Conservation (phyloP, 2,329 filamentous ascomycete genomes). For the Aspergillus nomiae region DNA sequence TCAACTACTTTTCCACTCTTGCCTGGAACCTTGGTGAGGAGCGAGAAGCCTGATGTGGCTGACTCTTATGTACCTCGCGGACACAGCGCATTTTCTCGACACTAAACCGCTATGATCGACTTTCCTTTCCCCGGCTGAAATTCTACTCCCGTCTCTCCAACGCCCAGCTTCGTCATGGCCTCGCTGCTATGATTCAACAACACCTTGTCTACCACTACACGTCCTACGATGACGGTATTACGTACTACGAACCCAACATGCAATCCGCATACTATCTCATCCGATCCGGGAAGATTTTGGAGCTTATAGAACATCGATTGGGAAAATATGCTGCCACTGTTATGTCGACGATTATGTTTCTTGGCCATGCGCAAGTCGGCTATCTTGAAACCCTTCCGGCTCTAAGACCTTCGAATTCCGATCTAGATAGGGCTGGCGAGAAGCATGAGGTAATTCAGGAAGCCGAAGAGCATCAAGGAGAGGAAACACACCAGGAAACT, state of each 20-base stretch:
- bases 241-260: conserved; percentile 83
- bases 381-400: conserved; percentile 46
- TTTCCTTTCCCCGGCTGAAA: conserved; percentile 68
- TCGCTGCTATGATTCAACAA: conserved; percentile 85
- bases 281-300: conserved; percentile 77
- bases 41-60: not conserved
- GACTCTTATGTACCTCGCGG: conserved; percentile 5
- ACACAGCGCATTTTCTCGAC: conserved; percentile 78
- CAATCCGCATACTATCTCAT: conserved; percentile 78
- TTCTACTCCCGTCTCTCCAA: conserved; percentile 71
- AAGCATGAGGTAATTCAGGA: conserved; percentile 15
- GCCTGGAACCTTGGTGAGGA: not conserved
- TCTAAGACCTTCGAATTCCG: conserved; percentile 25
- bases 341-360: conserved; percentile 71
- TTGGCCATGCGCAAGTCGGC: conserved; percentile 69
- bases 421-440: conserved; percentile 28
- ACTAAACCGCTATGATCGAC: conserved; percentile 77
- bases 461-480: conserved; percentile 12
- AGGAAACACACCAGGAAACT: not conserved
- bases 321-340: conserved; percentile 74
- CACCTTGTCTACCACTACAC: conserved; percentile 78
- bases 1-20: not conserved
- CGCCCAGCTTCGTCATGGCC: conserved; percentile 76
- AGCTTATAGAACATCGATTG: conserved; percentile 72
- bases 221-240: conserved; percentile 61